phyloP scores from a whole-genome alignment of 1,284 basidiomycete species.

The Leccinum ponderosum region DNA sequence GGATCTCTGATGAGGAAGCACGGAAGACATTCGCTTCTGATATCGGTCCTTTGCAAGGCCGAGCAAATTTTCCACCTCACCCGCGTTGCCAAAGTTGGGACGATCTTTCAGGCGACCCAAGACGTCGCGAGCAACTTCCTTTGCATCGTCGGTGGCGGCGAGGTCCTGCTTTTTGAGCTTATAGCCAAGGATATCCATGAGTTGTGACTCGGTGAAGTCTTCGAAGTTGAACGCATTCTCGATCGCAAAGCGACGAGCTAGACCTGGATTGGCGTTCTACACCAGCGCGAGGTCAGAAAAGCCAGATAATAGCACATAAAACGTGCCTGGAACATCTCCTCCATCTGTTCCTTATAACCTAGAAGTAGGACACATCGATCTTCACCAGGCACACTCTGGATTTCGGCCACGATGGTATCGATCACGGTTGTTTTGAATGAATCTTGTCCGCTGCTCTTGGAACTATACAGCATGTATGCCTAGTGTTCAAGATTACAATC shows the following conservation, averaged over 20 bases:
- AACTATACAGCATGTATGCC: conserved; percentile 68
- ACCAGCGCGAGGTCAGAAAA: not conserved
- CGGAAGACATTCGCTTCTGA: conserved; percentile 41
- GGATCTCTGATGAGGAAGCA: conserved; percentile 34
- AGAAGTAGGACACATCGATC: conserved; percentile 64
- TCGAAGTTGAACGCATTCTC: conserved; percentile 65
- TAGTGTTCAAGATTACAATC: conserved; percentile 20
- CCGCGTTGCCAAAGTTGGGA: conserved; percentile 67
- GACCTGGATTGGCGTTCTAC: conserved; percentile 66
- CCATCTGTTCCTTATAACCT: conserved; percentile 62
- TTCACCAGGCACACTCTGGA: conserved; percentile 64
- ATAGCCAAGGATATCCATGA: conserved; percentile 49
- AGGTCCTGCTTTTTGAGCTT: conserved; percentile 60
- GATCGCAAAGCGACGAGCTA: conserved; percentile 59
- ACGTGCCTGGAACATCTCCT: conserved; percentile 64
- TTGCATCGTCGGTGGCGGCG: conserved; percentile 52
- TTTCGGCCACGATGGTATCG: conserved; percentile 69
- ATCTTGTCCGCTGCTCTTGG: conserved; percentile 37
- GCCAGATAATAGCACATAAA: not conserved
- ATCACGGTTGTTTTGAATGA: conserved; percentile 63
- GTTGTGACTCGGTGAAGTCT: conserved; percentile 53
- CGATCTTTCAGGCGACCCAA: conserved; percentile 48
- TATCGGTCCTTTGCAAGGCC: conserved; percentile 49
- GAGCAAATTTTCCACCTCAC: conserved; percentile 65
- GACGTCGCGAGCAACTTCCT: conserved; percentile 50